Evolutionary conservation across 371 early-diverging fungal genomes (phyloP), one percentile per base, ranked within the genome.

Genomic region (Rhizomucor pusillus): DNA sequence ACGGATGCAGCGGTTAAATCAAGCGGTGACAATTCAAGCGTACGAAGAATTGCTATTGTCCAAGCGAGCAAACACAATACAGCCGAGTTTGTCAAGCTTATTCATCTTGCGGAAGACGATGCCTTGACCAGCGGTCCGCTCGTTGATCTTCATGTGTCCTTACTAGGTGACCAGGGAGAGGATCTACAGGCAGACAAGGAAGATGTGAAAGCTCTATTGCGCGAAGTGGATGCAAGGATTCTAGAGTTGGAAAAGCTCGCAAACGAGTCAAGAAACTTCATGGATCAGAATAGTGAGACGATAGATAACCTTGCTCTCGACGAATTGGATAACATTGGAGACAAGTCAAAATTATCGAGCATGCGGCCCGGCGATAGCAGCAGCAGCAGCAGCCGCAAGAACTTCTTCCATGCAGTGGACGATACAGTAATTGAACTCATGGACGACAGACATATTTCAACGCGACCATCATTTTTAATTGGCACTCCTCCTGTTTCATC

Each of bases 101-200:
- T 54, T 9, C 60, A 65, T 29, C 34, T 65, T 2, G 47, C 53
- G 2, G 57, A 54, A 12, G 50, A 45, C 22, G 12, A 50, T 12
- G 39, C 57, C 5, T 43, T 53, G 47, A 41, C 41, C 9, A 46
- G 45, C 44, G 66, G 67, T 0, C 64, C 59, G 5, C 44, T 75
- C 13, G 35, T 75, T 5, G 72, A 75, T 57, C 36, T 75, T 4
- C 67, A 67, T 43, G 70, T 75, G 3, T 71, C 67, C 0, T 44
- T 75, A 34, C 47, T 75, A 34, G 66, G 60, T 1, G 49, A 60
- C 20, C 48, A 53, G 20, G 43, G 29, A 10, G 58, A 62, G 4
- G 19, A 41, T 41, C 12, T 12, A 29, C 29, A 29, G 3, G 29
- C 3, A 29, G 29, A 29, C 7, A 3, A 29, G 0, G 54, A 41